Base-by-base conservation (phyloP, 345 rosid species). In the Eutrema heterophyllum region DNA sequence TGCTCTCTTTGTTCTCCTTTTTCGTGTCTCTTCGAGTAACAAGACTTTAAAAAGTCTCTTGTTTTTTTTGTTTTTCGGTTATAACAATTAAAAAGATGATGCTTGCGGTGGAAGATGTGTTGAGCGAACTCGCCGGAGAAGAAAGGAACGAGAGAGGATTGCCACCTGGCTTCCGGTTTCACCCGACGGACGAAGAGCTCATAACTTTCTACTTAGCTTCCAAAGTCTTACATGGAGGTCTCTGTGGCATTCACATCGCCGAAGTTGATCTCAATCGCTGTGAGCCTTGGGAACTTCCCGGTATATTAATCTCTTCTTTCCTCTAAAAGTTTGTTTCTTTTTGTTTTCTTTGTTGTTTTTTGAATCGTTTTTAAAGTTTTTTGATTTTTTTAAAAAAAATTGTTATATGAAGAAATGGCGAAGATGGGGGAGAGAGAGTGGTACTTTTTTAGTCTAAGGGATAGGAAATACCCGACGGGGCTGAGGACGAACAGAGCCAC, bases 241-340 rank as follows among this genome's bases (percentile, higher is more conserved):
- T 91, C 41, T 84, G 83, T 39, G 99, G 94, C 12, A 73, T 95
- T 4, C 83, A 87, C 48, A 88, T 95, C 5, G 84, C 91, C 12
- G 99, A 95, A 78, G 84, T 95, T 78, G 98, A 95, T 72, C 97
- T 95, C 45, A 92, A 95, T 67, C 81, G 92, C 33, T 95, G 97
- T 39, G 99, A 95, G 51, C 99, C 98, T 10, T 95, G 99, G 99
- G 98, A 95, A 71, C 97, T 95, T 39, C 99, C 99, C 4, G 98
- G 99, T 93, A 81, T 5, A 24, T 16, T 29, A 0, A 29, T 39
- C 29, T 26, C 46, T 39, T 27, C 9, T n/a, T 53, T 33, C 9
- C 2, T 68, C 5, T 63, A 27, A 16, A 13, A 6, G 13, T 27
- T 35, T 40, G 16, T 29, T 30, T 21, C 0, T 1, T 13, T 27